Base-by-base conservation (phyloP, 805 yeast species). In the Maudiozyma turicensis region DNA sequence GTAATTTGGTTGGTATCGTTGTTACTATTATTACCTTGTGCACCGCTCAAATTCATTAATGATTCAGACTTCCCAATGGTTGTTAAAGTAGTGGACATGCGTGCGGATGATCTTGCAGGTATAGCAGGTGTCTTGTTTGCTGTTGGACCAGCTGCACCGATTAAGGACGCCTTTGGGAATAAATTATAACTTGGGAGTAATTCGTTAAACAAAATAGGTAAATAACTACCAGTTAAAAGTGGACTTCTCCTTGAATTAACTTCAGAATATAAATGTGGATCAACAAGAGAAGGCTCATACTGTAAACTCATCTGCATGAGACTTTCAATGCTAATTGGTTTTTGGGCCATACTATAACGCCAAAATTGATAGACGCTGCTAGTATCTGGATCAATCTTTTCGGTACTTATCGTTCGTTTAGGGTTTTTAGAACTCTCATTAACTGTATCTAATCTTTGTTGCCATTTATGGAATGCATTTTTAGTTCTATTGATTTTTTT, bases 401-500 rank as follows among this genome's bases (percentile, higher is more conserved):
- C 20, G 10, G 14, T 34, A 29, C 38, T 20, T 3, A 28, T 32
- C 14, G 26, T 5, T 10, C 43, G 15, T 4, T 14, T 42, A 11
- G 38, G 28, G 6, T 37, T 33, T 8, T 46, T 33, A 13, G 38
- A 7, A 8, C 35, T 13, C 13, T 29, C 20, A 20, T 50, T 52
- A 4, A 53, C 49, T 9, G 48, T 46, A 14, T 50, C 48, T 43
- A 84, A 65, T 62, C 84, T 86, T 40, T 80, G 86, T 54, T 81
- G 78, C 98, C 98, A 91, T 60, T 93, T 80, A 49, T 75, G 78
- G 58, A 88, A 81, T 0, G 95, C 84, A 47, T 82, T 80, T 50
- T 78, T 74, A 4, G 89, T 79, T 45, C 86, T 74, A 55, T 77
- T 81, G 54, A 86, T 77, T 51, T 81, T 77, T 43, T 78, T 74